These are phyloP conservation scores for Lentinula sp. DNA, from an alignment of 768 basidiomycete species.

Conservation along the genomic window DNA sequence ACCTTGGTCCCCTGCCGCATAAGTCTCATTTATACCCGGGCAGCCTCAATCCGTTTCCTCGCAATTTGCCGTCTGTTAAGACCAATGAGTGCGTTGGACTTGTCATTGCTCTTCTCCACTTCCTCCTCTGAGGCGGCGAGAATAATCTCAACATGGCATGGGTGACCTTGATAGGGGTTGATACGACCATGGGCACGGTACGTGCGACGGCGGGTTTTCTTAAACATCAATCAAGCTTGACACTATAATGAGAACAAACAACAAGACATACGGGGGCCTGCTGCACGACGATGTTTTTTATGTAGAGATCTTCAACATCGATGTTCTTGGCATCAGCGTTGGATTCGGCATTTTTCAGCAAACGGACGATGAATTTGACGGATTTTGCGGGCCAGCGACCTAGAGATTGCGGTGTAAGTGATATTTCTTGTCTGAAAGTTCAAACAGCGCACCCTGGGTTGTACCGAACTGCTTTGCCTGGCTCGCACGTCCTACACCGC, in stretches of 20 bases:
- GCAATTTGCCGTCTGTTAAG: constrained; percentile 85
- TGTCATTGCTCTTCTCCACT: constrained; percentile 91
- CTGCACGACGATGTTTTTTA: constrained; percentile 97
- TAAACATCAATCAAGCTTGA: constrained; percentile 1
- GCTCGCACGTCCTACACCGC: constrained; percentile 90
- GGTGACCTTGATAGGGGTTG: constrained; percentile 99
- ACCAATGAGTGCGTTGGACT: constrained; percentile 54
- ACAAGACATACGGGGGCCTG: constrained; percentile 83
- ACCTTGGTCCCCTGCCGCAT: background rate
- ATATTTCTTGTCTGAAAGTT: background rate
- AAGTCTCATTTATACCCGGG: constrained; percentile 41
- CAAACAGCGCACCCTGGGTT: constrained; percentile 73
- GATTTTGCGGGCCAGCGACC: constrained; percentile 99
- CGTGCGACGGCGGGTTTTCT: constrained; percentile 99
- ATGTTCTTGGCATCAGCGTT: constrained; percentile 98
- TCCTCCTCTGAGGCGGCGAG: constrained; percentile 72
- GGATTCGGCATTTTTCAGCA: constrained; percentile 98
- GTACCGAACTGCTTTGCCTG: constrained; percentile 97
- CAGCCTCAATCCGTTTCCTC: constrained; percentile 83
- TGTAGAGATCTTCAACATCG: constrained; percentile 84
- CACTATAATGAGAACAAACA: background rate
- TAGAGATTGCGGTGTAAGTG: constrained; percentile 21
- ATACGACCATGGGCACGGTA: constrained; percentile 98
- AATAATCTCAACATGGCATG: constrained; percentile 94
- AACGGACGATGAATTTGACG: constrained; percentile 87